Conservation (phyloP, 345 rosid genomes). For the Euphorbia pulcherrima region DNA sequence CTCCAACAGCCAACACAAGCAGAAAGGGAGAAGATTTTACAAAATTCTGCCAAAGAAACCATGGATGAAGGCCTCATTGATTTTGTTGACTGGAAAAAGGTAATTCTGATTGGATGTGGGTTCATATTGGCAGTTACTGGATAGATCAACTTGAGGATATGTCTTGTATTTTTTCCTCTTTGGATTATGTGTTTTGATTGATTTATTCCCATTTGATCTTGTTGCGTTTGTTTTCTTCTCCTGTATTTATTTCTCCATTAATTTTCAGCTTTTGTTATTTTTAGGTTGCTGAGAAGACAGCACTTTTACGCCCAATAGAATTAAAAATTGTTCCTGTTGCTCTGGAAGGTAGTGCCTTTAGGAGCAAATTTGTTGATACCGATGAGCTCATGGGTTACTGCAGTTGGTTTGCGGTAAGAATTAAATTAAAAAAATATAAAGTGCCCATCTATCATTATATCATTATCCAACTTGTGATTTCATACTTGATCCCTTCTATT, state of each 20-base stretch:
- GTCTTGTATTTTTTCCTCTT: neutral
- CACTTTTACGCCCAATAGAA: conserved; percentile 77
- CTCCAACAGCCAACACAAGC: conserved; percentile 84
- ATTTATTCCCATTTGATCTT: neutral
- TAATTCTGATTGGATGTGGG: conserved; percentile 18
- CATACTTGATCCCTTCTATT: neutral
- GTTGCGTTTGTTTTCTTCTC: neutral
- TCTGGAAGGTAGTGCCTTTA: conserved; percentile 89
- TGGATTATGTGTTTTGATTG: neutral
- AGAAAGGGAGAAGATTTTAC: conserved; percentile 87
- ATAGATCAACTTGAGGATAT: neutral
- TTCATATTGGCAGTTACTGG: conserved; percentile 2
- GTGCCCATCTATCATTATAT: neutral
- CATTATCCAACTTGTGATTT: neutral
- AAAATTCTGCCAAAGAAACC: conserved; percentile 69
- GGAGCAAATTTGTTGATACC: conserved; percentile 80
- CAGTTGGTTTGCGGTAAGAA: conserved; percentile 89
- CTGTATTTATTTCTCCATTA: conserved; percentile 14
- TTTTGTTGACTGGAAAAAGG: conserved; percentile 88
- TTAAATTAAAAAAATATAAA: conserved; percentile 9
- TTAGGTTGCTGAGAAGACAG: conserved; percentile 92
- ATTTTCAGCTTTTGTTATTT: conserved; percentile 25
- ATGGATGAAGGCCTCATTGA: conserved; percentile 79
- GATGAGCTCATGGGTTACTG: conserved; percentile 88
- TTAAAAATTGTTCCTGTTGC: conserved; percentile 89